phyloP scores from a whole-genome alignment of 805 yeast species.

The Metschnikowia bowlesiae region DNA sequence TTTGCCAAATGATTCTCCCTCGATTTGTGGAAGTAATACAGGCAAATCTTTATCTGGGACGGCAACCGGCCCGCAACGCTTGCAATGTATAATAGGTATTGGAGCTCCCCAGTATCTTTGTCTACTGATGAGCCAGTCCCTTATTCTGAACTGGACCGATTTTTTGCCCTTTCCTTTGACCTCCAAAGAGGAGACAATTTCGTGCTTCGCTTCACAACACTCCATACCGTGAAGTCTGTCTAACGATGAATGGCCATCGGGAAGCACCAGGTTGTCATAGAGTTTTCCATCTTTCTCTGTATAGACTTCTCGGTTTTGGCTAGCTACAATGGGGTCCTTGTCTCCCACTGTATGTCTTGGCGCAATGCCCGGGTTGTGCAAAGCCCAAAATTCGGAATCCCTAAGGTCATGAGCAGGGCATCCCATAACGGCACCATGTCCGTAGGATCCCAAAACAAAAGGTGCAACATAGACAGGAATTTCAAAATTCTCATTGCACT shows the following conservation, averaged over 20 bases:
- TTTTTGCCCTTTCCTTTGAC: conserved; percentile 38
- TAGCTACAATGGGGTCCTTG: conserved; percentile 11
- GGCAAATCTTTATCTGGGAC: conserved; percentile 89
- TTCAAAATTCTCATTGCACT: conserved; percentile 12
- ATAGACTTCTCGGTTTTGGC: conserved; percentile 38
- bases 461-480: conserved; percentile 88
- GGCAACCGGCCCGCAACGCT: conserved; percentile 80
- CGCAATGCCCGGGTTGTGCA: conserved; percentile 47
- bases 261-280: conserved; percentile 23
- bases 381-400: conserved; percentile 76
- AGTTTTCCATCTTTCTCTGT: conserved; percentile 42
- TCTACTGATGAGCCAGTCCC: conserved; percentile 94
- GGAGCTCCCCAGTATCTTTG: conserved; percentile 99
- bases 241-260: conserved; percentile 24
- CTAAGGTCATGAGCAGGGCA: conserved; percentile 91
- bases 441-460: conserved; percentile 78
- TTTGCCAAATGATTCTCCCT: conserved; percentile 52
- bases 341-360: conserved; percentile 47
- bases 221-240: conserved; percentile 47
- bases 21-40: conserved; percentile 65
- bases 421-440: conserved; percentile 96
- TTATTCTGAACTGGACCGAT: conserved; percentile 55
- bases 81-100: conserved; percentile 89
- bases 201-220: conserved; percentile 46
- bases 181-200: conserved; percentile 42